Conservation (phyloP, 2,329 filamentous ascomycete species). For the Neurospora sp. region DNA sequence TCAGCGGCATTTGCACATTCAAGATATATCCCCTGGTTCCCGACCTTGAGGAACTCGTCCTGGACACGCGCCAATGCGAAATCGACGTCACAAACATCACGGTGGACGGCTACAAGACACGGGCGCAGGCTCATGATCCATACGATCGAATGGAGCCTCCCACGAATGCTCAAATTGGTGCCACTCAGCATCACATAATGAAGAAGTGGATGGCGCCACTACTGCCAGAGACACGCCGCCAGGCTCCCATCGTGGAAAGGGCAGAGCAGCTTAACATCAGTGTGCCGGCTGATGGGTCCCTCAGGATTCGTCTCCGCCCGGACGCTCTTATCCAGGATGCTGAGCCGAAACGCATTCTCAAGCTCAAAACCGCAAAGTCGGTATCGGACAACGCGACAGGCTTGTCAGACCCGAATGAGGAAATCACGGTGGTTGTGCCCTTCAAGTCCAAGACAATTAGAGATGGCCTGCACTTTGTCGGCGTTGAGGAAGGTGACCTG, state of each 20-base stretch:
- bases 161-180: constrained; percentile 48
- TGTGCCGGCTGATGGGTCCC: constrained; percentile 44
- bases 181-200: constrained; percentile 68
- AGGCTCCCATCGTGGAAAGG: constrained; percentile 46
- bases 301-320: constrained; percentile 31
- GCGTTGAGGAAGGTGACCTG: constrained; percentile 66
- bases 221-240: constrained; percentile 39
- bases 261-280: constrained; percentile 40
- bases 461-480: constrained; percentile 88
- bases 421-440: constrained; percentile 50
- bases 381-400: constrained; percentile 13
- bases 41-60: constrained; percentile 46
- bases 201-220: constrained; percentile 54
- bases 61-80: constrained; percentile 54
- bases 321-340: constrained; percentile 23
- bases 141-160: constrained; percentile 57
- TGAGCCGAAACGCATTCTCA: constrained; percentile 13
- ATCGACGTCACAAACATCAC: constrained; percentile 46
- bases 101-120: constrained; percentile 36
- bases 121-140: constrained; percentile 50
- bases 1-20: constrained; percentile 75
- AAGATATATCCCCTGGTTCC: constrained; percentile 57
- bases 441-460: constrained; percentile 67
- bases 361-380: constrained; percentile 18
- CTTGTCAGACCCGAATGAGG: constrained; percentile 10